Evolutionary conservation across 2,329 filamentous ascomycete genomes (phyloP), one percentile per base, ranked within the genome.

Genomic region (Pleurostoma richardsiae): DNA sequence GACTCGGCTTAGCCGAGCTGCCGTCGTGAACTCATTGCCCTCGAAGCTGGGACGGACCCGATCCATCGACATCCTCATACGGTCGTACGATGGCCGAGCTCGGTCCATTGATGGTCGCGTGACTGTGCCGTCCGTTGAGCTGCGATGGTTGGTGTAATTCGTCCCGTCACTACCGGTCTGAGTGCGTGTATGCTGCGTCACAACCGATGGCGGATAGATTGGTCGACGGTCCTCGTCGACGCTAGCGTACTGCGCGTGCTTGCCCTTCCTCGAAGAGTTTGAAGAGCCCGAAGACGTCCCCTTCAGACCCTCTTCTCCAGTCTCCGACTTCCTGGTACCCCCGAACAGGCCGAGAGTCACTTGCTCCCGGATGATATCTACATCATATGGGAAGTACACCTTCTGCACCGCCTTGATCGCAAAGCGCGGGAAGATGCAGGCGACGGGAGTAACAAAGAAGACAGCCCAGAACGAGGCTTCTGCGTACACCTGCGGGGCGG

Each of bases 351-450:
- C 94, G 69, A 84, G 76, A 29, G 81, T 81, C 51, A 95, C 83
- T 71, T 97, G 90, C 67, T 99, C 94, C 42, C 94, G 89, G 59
- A 99, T 84, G 54, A 99, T 95, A 64, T 99, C 94, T 49, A 96
- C 85, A 59, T 99, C 94, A 55, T 86, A 85, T 4, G 94, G 94
- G 66, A 86, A 88, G 70, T 90, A 97, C 46, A 96, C 87, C 70
- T 99, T 99, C 66, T 97, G 94, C 43, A 94, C 69, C 30, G 85
- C 76, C 70, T 99, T 99, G 71, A 88, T 77, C 42, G 82, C 79
- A 65, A 97, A 96, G 29, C 94, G 85, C 8, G 94, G 94, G 49
- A 95, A 82, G 43, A 99, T 71, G 65, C 88, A 92, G 47, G 95
- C 80, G 53, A 90, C 77, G 1, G 90, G 82, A 2, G 88, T 90